Evolutionary conservation across 2,329 filamentous ascomycete species (phyloP).

Genomic region (Sclerotinia trifoliorum): DNA sequence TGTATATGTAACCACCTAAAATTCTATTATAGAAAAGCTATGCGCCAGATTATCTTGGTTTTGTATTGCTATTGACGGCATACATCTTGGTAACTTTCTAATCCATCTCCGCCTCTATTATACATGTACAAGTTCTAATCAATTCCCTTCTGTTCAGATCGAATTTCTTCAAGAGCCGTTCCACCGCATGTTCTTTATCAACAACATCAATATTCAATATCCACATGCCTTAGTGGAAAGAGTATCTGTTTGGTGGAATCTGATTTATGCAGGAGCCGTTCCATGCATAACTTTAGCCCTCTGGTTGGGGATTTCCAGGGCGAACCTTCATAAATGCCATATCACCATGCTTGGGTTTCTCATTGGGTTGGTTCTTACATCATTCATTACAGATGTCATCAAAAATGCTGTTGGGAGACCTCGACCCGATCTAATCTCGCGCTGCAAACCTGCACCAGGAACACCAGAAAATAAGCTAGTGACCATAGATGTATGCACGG

Average conservation of each 20-base stretch:
- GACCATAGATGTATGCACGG: conserved; percentile 69
- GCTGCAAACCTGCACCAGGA: conserved; percentile 67
- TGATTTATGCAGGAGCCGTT: conserved; percentile 69
- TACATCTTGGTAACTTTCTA: conserved; percentile 58
- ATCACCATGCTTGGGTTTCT: conserved; percentile 79
- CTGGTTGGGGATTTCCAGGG: conserved; percentile 62
- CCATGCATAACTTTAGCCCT: conserved; percentile 66
- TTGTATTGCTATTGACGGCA: conserved; percentile 64
- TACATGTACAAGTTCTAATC: background rate
- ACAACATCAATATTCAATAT: conserved; percentile 79
- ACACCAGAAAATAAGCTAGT: conserved; percentile 55
- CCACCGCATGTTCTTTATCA: conserved; percentile 89
- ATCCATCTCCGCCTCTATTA: background rate
- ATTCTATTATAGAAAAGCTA: conserved; percentile 64
- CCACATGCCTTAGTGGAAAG: conserved; percentile 82
- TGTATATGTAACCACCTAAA: conserved; percentile 20
- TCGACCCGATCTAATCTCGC: conserved; percentile 81
- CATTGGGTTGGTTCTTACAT: conserved; percentile 72
- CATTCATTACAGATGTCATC: conserved; percentile 83
- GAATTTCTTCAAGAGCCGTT: conserved; percentile 76
- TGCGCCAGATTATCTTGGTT: conserved; percentile 82
- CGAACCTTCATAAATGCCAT: conserved; percentile 76
- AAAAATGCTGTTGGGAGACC: conserved; percentile 74
- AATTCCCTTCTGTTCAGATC: conserved; percentile 48
- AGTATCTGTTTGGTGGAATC: conserved; percentile 66